Percentiles rank a stretch among this genome's conserved stretches.
Evolutionary conservation across 306 rosid genomes (phyloP).

Genomic region (Lathyrus sativus): DNA sequence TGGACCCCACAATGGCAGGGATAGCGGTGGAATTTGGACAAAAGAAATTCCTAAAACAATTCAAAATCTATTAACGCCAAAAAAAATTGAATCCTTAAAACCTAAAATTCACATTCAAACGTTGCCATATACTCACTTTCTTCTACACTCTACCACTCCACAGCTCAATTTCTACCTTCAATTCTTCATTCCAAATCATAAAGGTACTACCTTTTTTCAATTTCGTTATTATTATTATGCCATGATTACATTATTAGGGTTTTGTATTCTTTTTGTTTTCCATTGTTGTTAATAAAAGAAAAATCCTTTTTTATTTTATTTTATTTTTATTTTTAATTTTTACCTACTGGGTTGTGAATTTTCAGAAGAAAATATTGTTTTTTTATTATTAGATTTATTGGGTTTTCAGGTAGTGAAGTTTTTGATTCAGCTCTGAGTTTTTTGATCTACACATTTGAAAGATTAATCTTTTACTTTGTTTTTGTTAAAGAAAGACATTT

Average conservation of each 20-base stretch:
- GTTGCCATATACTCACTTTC: not conserved
- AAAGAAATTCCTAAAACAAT: conserved; percentile 53
- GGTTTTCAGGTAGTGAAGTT: conserved; percentile 17
- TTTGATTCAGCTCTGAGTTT: not conserved
- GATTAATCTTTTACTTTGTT: not conserved
- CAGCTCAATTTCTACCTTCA: not conserved
- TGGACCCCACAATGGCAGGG: conserved; percentile 36
- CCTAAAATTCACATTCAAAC: not conserved
- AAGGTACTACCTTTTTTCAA: conserved; percentile 24
- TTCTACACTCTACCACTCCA: not conserved
- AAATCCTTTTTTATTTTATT: no score
- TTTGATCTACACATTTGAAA: not conserved
- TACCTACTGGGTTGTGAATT: not conserved
- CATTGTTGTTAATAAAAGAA: not conserved
- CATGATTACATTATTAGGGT: not conserved
- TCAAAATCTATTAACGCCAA: conserved; percentile 3
- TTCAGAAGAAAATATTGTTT: not conserved
- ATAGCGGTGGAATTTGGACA: conserved; percentile 73
- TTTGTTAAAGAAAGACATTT: conserved; percentile 14
- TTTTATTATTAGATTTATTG: not conserved
- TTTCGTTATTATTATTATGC: not conserved
- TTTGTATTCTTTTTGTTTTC: not conserved
- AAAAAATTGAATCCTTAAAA: not conserved
- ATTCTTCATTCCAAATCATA: conserved; percentile 11
- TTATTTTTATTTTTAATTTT: not conserved